These are phyloP conservation scores for Phylloporus rhodoxanthus DNA, from an alignment of 768 basidiomycete species.

Conservation along the genomic window DNA sequence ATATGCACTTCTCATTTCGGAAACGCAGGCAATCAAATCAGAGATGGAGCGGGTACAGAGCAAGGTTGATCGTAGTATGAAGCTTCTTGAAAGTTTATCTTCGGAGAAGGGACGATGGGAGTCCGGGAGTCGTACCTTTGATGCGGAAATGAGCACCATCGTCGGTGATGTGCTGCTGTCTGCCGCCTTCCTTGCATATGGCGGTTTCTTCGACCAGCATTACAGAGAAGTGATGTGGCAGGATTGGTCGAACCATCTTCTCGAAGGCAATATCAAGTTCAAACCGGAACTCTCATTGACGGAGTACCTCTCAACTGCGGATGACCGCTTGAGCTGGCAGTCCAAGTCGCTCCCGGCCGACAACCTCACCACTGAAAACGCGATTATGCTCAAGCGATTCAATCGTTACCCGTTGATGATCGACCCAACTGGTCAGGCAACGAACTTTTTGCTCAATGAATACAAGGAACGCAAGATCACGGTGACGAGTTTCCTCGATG, in stretches of 20 bases:
- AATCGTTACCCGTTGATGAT: conserved; percentile 96
- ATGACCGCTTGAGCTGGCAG: conserved; percentile 94
- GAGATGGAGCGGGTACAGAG: conserved; percentile 98
- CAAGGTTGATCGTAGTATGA: conserved; percentile 97
- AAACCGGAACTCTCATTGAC: conserved; percentile 88
- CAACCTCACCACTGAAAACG: conserved; percentile 94
- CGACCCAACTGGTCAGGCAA: conserved; percentile 97
- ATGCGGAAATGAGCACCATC: conserved; percentile 97
- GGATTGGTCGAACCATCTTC: conserved; percentile 85
- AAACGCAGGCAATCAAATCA: conserved; percentile 92
- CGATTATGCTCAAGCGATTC: conserved; percentile 99
- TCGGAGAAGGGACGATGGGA: conserved; percentile 96
- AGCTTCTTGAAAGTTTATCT: conserved; percentile 85
- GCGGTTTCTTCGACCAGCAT: conserved; percentile 97
- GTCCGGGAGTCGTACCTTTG: conserved; percentile 88
- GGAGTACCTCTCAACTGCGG: conserved; percentile 95
- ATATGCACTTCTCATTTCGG: conserved; percentile 92
- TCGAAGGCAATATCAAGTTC: conserved; percentile 86
- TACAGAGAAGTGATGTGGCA: conserved; percentile 98
- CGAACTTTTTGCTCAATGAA: conserved; percentile 87
- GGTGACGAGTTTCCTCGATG: conserved; percentile 97
- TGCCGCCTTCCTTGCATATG: conserved; percentile 93
- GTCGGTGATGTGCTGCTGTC: conserved; percentile 95
- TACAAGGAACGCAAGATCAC: conserved; percentile 96
- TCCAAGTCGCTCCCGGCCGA: conserved; percentile 93